Evolutionary conservation across 768 basidiomycete species (phyloP), one percentile per base, ranked within the genome.

Genomic region (Cytidiella melzeri): DNA sequence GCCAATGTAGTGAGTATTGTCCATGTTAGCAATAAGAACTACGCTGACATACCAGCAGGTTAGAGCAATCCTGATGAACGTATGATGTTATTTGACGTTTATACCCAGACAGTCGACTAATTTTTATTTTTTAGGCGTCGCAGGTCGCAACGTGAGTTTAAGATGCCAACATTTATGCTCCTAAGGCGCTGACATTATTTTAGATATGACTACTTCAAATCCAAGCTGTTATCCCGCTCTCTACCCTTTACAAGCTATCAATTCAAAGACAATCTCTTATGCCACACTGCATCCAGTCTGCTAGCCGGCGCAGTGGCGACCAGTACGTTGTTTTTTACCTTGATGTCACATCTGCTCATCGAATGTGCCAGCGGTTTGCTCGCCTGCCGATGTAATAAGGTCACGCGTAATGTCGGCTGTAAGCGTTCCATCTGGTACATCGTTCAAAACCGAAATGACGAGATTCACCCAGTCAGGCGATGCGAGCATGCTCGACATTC

Each of bases 361-460:
- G 38, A n/a, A 1, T 19, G 18, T 20, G 41, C 19, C 53, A 90
- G 87, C 87, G 43, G 77, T 89, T 11, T 87, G 84, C 51, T 84
- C 87, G 19, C 87, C 87, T 12, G 83, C 78, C 2, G 87, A 90
- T 57, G 87, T 90, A 25, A 67, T 90, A 55, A 73, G 79, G 57
- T 86, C 87, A 21, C 78, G 87, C 48, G 68, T 90, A 41, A 90
- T 90, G 87, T 77, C 83, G 42, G 79, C 81, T 36, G 87, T 88
- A 45, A 43, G 79, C 67, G 20, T 23, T 52, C 43, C n/a, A n/a
- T n/a, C n/a, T n/a, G n/a, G n/a, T n/a, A n/a, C n/a, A n/a, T n/a
- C 25, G 41, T 21, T n/a, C n/a, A n/a, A n/a, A n/a, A n/a, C n/a
- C n/a, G n/a, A n/a, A n/a, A n/a, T n/a, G n/a, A n/a, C n/a, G n/a